Evolutionary conservation across 805 yeast species (phyloP).

Genomic region (Kluyveromyces nonfermentans): DNA sequence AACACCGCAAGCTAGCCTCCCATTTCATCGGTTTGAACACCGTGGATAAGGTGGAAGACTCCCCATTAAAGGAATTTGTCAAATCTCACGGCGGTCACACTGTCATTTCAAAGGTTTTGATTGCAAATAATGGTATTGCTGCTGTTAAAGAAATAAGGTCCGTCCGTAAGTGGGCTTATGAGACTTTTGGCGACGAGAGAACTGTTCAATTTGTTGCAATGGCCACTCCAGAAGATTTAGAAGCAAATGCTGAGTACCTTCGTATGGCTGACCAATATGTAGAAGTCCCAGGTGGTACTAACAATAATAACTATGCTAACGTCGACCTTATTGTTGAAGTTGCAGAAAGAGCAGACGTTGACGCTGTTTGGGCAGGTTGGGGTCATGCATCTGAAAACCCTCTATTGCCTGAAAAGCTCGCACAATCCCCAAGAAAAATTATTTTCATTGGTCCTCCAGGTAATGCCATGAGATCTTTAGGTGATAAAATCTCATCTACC

Average conservation of each 20-base stretch:
- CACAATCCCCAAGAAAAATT: slow-evolving; percentile 83
- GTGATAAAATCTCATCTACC: slow-evolving; percentile 96
- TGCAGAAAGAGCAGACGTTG: slow-evolving; percentile 93
- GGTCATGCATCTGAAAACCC: slow-evolving; percentile 99
- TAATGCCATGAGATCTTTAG: slow-evolving; percentile 97
- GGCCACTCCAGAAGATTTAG: slow-evolving; percentile 99
- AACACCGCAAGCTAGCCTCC: slow-evolving; percentile 42
- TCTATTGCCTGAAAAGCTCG: slow-evolving; percentile 81
- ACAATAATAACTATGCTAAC: slow-evolving; percentile 96
- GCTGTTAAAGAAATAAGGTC: slow-evolving; percentile 98
- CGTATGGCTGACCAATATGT: slow-evolving; percentile 98
- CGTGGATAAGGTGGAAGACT: slow-evolving; percentile 66
- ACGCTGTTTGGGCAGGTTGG: slow-evolving; percentile 99
- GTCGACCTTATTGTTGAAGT: slow-evolving; percentile 94
- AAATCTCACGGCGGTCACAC: slow-evolving; percentile 87
- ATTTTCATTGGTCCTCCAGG: slow-evolving; percentile 99
- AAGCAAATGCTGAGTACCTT: slow-evolving; percentile 94
- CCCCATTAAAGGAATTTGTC: slow-evolving; percentile 75
- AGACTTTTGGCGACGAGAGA: slow-evolving; percentile 93
- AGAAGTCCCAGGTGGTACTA: slow-evolving; percentile 98
- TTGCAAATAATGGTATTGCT: slow-evolving; percentile 98
- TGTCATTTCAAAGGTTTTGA: slow-evolving; percentile 76
- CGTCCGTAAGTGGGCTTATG: slow-evolving; percentile 98
- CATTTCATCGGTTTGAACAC: slow-evolving; percentile 82
- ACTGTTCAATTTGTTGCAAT: slow-evolving; percentile 91